Base-by-base conservation (phyloP, 176 grass and related monocot genomes). In the Elaeis guineensis region DNA sequence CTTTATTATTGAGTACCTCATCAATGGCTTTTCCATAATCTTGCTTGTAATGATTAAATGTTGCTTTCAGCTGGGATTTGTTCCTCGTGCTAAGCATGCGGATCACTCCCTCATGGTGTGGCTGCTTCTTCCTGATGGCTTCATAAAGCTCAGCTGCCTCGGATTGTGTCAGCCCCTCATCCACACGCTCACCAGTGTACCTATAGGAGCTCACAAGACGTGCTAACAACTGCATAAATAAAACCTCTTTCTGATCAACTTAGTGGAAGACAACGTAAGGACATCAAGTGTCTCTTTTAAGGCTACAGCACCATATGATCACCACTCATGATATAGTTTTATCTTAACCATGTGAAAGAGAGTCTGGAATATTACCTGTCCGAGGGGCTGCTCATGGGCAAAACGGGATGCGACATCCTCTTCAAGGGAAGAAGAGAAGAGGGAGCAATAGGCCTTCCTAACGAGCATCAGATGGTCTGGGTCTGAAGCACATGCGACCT, bases 391-490 rank as follows among this genome's bases (percentile, higher is more conserved):
- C 64, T 61, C 58, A 63, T 84, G 78, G 24, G 71, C 62, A 63
- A 78, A 25, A 55, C 58, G 75, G 12, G 79, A 67, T 30, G 87
- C 92, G 18, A 89, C 79, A 39, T 90, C 86, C 69, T 97, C 87
- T 82, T 91, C 92, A 1, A 97, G 78, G 3, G 87, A 97, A 39
- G 78, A 67, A 1, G 60, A 65, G 73, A 87, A 97, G 51, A 62
- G 75, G 11, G 75, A 60, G 61, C 83, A 70, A 70, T 91, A 97
- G 16, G 87, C 80, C 81, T 88, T 90, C 74, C 87, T 88, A 65
- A 97, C 86, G 72, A 78, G 84, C 72, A 88, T 60, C 61, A 91
- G 79, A 76, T 91, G 92, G 24, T 97, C 86, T 7, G 92, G 87
- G 50, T 83, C 64, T 1, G 92, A 91, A 52, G 83, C 87, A 62